A percentile compares a stretch with the other conserved stretches of the same genome.
Conservation (phyloP, 1,139 yeast species). For the Taphrina wiesneri region DNA sequence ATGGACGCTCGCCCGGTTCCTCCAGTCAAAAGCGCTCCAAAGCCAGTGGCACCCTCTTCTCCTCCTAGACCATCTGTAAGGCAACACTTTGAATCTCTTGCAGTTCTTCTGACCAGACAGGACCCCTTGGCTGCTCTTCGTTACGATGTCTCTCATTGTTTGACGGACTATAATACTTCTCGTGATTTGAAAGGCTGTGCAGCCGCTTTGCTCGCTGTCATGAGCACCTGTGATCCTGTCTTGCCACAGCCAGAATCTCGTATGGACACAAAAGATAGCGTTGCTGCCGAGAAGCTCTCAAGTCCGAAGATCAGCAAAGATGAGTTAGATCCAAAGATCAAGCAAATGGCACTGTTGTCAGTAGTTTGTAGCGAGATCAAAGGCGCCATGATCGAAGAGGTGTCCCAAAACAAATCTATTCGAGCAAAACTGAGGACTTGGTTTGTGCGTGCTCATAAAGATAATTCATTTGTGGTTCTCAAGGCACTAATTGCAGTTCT, state of each 20-base stretch:
- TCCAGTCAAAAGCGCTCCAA: not conserved
- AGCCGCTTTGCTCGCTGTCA: constrained; percentile 19
- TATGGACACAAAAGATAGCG: not conserved
- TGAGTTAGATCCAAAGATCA: constrained; percentile 12
- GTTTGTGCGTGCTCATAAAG: constrained; percentile 32
- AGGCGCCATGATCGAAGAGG: constrained; percentile 24
- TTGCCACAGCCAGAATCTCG: not conserved
- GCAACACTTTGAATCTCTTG: not conserved
- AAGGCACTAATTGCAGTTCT: constrained; percentile 15
- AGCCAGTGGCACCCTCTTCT: constrained; percentile 11
- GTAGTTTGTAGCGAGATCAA: constrained; percentile 20
- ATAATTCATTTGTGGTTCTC: constrained; percentile 3
- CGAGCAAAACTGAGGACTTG: constrained; percentile 26
- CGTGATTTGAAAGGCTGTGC: constrained; percentile 33
- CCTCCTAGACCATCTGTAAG: constrained; percentile 33
- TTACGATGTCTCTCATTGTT: constrained; percentile 29
- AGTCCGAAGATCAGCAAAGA: not conserved
- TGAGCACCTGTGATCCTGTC: constrained; percentile 26
- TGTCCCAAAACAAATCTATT: constrained; percentile 15
- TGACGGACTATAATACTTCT: constrained; percentile 27
- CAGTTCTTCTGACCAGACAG: not conserved
- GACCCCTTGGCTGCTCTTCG: constrained; percentile 23
- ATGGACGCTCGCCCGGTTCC: constrained; percentile 8
- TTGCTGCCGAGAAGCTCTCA: not conserved
- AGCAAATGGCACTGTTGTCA: constrained; percentile 12